Percentiles rank a stretch among this genome's conserved stretches.
Evolutionary conservation across 2,329 filamentous ascomycete species (phyloP).

Genomic region (Grosmannia huntii): DNA sequence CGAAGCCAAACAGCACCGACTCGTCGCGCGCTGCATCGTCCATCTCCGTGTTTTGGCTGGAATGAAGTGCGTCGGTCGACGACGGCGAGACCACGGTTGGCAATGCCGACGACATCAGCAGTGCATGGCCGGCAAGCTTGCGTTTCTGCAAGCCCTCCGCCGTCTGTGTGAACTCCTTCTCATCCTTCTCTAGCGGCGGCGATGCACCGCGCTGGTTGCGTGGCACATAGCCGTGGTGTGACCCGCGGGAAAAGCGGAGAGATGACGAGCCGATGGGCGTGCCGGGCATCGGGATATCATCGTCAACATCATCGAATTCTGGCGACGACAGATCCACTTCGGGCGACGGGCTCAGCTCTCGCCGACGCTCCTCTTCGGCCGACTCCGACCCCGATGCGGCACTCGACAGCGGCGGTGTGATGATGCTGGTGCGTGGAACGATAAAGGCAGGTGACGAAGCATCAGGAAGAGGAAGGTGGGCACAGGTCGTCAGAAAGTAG

Average conservation of each 20-base stretch:
- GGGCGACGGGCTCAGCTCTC: constrained; percentile 75
- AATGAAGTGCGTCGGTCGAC: not conserved
- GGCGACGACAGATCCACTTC: constrained; percentile 84
- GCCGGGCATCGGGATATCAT: constrained; percentile 44
- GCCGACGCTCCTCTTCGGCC: constrained; percentile 49
- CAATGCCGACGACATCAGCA: constrained; percentile 17
- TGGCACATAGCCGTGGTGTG: constrained; percentile 21
- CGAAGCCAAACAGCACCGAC: constrained; percentile 38
- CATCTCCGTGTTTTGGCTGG: constrained; percentile 19
- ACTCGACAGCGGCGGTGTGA: constrained; percentile 75
- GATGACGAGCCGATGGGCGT: constrained; percentile 55
- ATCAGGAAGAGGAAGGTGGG: constrained; percentile 69
- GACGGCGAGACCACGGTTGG: constrained; percentile 15
- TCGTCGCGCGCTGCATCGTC: constrained; percentile 36
- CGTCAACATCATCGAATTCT: constrained; percentile 65
- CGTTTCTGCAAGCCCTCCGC: constrained; percentile 68
- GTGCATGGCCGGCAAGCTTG: constrained; percentile 36
- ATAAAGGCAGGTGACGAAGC: constrained; percentile 32
- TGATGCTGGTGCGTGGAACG: constrained; percentile 40
- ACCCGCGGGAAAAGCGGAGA: constrained; percentile 24
- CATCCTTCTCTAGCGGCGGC: constrained; percentile 83
- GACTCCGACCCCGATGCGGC: constrained; percentile 59
- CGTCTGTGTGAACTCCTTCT: constrained; percentile 93
- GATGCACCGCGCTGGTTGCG: constrained; percentile 56
- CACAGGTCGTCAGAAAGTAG: constrained; percentile 86